Evolutionary conservation across 306 rosid species (phyloP).

Genomic region (Prunus fruticosa): DNA sequence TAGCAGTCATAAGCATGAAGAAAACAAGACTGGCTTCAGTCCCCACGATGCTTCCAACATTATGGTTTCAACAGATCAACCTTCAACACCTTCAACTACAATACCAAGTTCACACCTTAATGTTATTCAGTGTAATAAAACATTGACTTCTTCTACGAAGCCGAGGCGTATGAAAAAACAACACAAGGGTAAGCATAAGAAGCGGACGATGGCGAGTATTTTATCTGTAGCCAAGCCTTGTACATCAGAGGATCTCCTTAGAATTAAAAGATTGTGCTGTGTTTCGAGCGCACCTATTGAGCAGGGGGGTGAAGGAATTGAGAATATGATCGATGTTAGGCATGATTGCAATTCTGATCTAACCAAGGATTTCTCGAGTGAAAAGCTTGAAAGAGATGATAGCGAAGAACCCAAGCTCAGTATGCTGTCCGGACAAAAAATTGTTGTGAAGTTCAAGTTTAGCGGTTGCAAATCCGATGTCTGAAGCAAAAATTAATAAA

Average conservation of each 20-base stretch:
- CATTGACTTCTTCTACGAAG: constrained; percentile 13
- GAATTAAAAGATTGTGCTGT: constrained; percentile 32
- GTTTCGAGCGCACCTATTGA: constrained; percentile 17
- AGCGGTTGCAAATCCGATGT: constrained; percentile 20
- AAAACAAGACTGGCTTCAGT: constrained; percentile 5
- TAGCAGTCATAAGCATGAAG: constrained; percentile 23
- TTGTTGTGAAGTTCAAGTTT: constrained; percentile 34
- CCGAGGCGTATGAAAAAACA: constrained; percentile 30
- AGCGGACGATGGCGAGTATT: constrained; percentile 46
- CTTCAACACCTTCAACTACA: constrained; percentile 15
- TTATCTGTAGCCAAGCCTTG: constrained; percentile 43
- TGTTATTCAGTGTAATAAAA: constrained; percentile 4
- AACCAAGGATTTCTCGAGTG: constrained; percentile 23
- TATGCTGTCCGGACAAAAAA: constrained; percentile 10
- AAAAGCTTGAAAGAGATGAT: constrained; percentile 24
- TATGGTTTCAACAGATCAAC: constrained; percentile 18
- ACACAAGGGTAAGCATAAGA: constrained; percentile 41
- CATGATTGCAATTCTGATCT: constrained; percentile 28
- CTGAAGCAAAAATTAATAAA: neutral
- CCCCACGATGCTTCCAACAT: constrained; percentile 24
- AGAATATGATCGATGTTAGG: constrained; percentile 22
- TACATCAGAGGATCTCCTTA: constrained; percentile 36
- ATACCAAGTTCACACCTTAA: constrained; percentile 7
- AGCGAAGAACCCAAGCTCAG: constrained; percentile 21
- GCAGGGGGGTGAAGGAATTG: constrained; percentile 22